Percentiles rank a stretch among this genome's conserved stretches.
phyloP scores from a whole-genome alignment of 2,329 filamentous ascomycete genomes.

The Lachnellula arida region DNA sequence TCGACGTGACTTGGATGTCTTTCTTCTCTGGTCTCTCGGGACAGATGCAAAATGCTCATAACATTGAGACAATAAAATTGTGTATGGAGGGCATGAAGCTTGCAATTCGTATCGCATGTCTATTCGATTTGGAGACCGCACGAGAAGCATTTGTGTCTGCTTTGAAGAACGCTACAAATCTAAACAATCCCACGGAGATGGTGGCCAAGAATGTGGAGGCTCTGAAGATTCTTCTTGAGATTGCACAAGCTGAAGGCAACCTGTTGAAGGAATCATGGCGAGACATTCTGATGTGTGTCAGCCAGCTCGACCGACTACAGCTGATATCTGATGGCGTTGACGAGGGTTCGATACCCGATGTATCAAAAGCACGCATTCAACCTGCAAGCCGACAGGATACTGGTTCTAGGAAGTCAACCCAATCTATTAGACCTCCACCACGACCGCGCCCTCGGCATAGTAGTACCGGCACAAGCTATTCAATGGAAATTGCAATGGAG shows the following conservation, averaged over 20 bases:
- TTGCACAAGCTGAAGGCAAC: conserved; percentile 91
- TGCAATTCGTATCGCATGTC: conserved; percentile 85
- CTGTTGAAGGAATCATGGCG: conserved; percentile 87
- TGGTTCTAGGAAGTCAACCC: conserved; percentile 59
- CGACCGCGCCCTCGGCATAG: conserved; percentile 47
- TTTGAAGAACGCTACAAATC: conserved; percentile 86
- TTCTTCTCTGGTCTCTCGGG: conserved; percentile 93
- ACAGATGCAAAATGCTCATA: conserved; percentile 89
- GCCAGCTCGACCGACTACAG: conserved; percentile 91
- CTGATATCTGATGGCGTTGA: conserved; percentile 93
- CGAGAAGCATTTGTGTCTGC: conserved; percentile 92
- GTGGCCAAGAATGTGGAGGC: conserved; percentile 95
- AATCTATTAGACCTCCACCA: conserved; percentile 42
- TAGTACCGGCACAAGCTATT: conserved; percentile 46
- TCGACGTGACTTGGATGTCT: conserved; percentile 98
- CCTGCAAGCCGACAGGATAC: conserved; percentile 49
- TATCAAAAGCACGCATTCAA: conserved; percentile 74
- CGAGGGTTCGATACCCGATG: conserved; percentile 86
- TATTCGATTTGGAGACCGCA: conserved; percentile 91
- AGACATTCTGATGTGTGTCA: conserved; percentile 90
- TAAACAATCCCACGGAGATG: conserved; percentile 95
- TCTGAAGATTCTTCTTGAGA: conserved; percentile 82
- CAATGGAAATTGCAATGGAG: conserved; percentile 80
- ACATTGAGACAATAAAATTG: conserved; percentile 83
- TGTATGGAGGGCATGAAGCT: conserved; percentile 96